Conservation (phyloP, 257 asterid species). For the Handroanthus guayacan region DNA sequence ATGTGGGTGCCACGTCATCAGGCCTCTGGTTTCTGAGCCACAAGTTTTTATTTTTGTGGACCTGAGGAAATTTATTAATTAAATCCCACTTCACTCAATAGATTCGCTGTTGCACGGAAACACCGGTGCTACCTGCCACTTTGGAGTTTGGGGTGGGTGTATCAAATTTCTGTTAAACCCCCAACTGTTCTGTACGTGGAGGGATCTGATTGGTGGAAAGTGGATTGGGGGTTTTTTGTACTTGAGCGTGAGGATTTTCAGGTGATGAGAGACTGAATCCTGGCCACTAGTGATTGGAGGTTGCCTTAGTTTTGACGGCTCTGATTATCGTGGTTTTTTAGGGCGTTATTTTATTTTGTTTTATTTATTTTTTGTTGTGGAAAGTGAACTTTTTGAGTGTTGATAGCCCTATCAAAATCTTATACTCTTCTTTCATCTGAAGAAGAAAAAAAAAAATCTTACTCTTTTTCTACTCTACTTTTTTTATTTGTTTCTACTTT, state of each 20-base stretch:
- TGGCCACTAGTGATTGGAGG: slow-evolving; percentile 24
- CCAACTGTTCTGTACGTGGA: slow-evolving; percentile 36
- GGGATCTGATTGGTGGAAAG: slow-evolving; percentile 27
- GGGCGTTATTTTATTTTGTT: neutral
- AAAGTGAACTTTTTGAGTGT: slow-evolving; percentile 1
- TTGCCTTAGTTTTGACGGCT: slow-evolving; percentile 38
- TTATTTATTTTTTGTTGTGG: neutral
- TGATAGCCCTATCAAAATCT: neutral
- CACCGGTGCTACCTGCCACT: slow-evolving; percentile 33
- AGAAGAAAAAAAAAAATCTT: too few relatives aligned
- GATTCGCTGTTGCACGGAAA: slow-evolving; percentile 38
- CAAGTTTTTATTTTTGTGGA: slow-evolving; percentile 63
- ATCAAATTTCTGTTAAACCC: slow-evolving; percentile 27
- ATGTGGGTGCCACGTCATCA: slow-evolving; percentile 70
- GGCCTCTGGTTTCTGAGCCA: slow-evolving; percentile 61
- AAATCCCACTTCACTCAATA: neutral
- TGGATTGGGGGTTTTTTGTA: slow-evolving; percentile 33
- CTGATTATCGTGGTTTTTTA: slow-evolving; percentile 31
- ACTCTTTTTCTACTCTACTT: too few relatives aligned
- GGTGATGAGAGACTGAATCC: slow-evolving; percentile 32
- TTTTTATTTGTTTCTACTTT: too few relatives aligned
- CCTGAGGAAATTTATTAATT: slow-evolving; percentile 23
- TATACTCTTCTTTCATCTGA: neutral
- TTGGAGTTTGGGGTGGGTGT: slow-evolving; percentile 13
- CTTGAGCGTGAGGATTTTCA: slow-evolving; percentile 26